phyloP scores from a whole-genome alignment of 352 stramenopile genomes.

The Saprolegnia parasitica region DNA sequence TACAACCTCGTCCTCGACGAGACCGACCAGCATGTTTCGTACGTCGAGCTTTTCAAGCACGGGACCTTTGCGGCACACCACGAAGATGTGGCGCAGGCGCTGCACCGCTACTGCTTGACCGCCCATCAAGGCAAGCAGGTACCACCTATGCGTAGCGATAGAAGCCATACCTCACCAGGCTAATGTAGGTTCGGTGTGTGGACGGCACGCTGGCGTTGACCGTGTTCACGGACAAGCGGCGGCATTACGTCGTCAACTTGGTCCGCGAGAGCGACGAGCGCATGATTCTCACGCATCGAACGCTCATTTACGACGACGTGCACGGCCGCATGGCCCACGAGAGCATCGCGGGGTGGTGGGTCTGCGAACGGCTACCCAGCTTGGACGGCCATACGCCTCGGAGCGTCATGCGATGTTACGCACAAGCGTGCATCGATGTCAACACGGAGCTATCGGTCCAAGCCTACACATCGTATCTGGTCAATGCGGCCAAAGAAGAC shows the following conservation, averaged over 20 bases:
- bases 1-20: conserved; percentile 22
- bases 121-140: background rate
- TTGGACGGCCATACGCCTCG: background rate
- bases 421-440: conserved; percentile 7
- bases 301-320: conserved; percentile 10
- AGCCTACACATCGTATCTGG: background rate
- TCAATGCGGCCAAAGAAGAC: background rate
- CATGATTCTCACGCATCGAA: conserved; percentile 19
- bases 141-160: background rate
- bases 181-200: background rate
- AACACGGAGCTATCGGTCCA: background rate
- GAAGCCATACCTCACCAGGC: background rate
- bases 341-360: conserved; percentile 5
- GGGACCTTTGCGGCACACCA: conserved; percentile 11
- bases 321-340: background rate
- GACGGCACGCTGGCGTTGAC: conserved; percentile 14
- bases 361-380: conserved; percentile 1
- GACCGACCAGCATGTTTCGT: conserved; percentile 11
- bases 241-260: conserved; percentile 13
- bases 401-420: background rate
- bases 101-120: conserved; percentile 9
- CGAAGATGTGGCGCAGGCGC: background rate
- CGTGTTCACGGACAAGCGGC: background rate
- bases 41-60: conserved; percentile 22
- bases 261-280: background rate